Evolutionary conservation across 2,329 filamentous ascomycete genomes (phyloP), one percentile per base, ranked within the genome.

Genomic region (Botrytis tulipae): DNA sequence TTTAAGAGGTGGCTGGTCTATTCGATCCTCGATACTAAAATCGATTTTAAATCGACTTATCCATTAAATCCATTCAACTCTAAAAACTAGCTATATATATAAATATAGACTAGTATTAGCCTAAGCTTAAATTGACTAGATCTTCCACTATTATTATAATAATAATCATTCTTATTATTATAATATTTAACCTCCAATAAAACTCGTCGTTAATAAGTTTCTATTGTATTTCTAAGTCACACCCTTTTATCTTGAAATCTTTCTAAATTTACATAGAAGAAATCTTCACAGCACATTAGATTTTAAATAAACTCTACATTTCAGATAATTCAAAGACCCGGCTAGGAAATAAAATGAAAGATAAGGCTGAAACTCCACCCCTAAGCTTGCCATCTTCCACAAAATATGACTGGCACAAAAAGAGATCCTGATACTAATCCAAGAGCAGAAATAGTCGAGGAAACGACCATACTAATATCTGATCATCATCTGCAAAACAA

Each of bases 181-280:
- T n/a, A n/a, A n/a, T n/a, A n/a, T n/a, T n/a, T n/a, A n/a, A n/a
- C n/a, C n/a, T n/a, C n/a, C n/a, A n/a, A n/a, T n/a, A n/a, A 14
- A 18, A 54, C 5, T 29, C 29, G 14, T 54, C 29, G 18, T 3
- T 18, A 54, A 16, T 18, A 54, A 16, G 14, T 18, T 54, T 18
- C 3, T 16, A 8, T 54, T 54, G 14, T 4, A 29, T 29, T 14
- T 5, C 18, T 9, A 9, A 29, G 29, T 8, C 5, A 29, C 6
- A 18, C 14, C 6, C 4, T 18, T 54, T 54, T 18, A 51, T 51
- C 25, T 9, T 3, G 0, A 16, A 9, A 29, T 7, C 1, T 29
- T 18, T 16, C 14, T 4, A 18, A 29, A 9, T 29, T 29, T 2
- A 3, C 5, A 54, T 0, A 5, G 7, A n/a, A 8, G 0, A 16